Conservation (phyloP, 169 alveolate species). For the Plasmodium cynomolgi region DNA sequence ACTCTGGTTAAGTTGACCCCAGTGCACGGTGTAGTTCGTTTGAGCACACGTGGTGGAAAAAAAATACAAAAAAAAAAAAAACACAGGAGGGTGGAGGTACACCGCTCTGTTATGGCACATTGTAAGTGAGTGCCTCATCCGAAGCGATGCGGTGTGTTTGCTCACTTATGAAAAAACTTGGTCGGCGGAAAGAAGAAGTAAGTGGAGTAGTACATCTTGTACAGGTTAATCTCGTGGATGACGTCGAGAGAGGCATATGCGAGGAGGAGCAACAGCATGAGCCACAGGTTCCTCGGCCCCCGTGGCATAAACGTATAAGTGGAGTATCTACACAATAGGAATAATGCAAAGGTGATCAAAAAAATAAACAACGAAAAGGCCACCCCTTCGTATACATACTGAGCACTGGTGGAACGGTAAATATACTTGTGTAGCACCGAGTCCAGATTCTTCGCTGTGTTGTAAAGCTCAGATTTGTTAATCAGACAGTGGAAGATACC, state of each 20-base stretch:
- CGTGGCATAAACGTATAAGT: not conserved
- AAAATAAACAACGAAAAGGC: conserved; percentile 31
- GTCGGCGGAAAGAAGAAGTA: conserved; percentile 47
- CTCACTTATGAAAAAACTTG: conserved; percentile 31
- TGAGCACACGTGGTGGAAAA: not conserved
- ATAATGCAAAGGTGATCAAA: conserved; percentile 14
- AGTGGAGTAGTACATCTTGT: conserved; percentile 33
- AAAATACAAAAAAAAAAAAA: not conserved
- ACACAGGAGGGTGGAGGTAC: not conserved
- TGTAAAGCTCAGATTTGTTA: conserved; percentile 23
- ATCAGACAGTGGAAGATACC: conserved; percentile 59
- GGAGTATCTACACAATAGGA: not conserved
- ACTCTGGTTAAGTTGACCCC: not conserved
- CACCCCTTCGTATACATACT: conserved; percentile 53
- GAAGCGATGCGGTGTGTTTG: not conserved
- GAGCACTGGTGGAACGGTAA: conserved; percentile 59
- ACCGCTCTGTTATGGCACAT: not conserved
- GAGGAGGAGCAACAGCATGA: not conserved
- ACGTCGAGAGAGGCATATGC: conserved; percentile 4
- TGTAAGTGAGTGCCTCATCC: not conserved
- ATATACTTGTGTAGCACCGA: conserved; percentile 24
- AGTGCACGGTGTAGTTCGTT: not conserved
- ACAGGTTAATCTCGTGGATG: conserved; percentile 27
- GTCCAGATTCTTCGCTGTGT: conserved; percentile 10
- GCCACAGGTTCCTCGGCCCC: not conserved